Evolutionary conservation across 2,329 filamentous ascomycete species (phyloP), one percentile per base, ranked within the genome.

Genomic region (Alternaria sp.): DNA sequence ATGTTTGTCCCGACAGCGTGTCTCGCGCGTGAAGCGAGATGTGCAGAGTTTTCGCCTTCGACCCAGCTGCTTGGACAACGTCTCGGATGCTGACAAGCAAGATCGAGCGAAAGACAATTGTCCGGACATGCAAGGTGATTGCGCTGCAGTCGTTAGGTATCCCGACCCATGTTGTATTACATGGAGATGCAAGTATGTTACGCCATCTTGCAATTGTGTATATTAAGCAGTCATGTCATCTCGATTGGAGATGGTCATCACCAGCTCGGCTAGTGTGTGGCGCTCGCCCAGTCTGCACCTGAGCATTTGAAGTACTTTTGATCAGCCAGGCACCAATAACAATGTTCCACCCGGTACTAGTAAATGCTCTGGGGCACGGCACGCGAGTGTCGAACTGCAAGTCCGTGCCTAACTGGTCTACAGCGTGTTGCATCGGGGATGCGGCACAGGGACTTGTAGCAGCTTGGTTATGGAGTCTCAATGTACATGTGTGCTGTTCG

Each of bases 261-360:
- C 58, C 60, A 62, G 57, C 59, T 50, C 46, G 38, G 58, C 43
- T 54, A 65, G 48, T 18, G 28, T 55, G 62, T 72, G 63, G 69
- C 63, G 67, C 59, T 45, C 38, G 48, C 62, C 58, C 58, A 59
- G 57, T 49, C 66, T 70, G 67, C 67, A 71, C 48, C 65, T 65
- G 59, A 62, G 57, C 63, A 40, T 51, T 71, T 69, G 59, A 54
- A 65, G 58, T 30, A 61, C 54, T 60, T 50, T 58, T 66, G 63
- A 65, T 69, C 60, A 57, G 57, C 64, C 67, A 73, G 67, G 66
- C 65, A 70, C 72, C 66, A 69, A 67, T 65, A 60, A 51, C 54
- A 56, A 57, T 44, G 54, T 63, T 53, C 48, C 57, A 52, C 59
- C 53, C 41, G 46, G 54, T 44, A 60, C 64, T 63, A 57, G 60